Base-by-base conservation (phyloP, 2,329 filamentous ascomycete species). In the Allantophomopsis lycopodina region DNA sequence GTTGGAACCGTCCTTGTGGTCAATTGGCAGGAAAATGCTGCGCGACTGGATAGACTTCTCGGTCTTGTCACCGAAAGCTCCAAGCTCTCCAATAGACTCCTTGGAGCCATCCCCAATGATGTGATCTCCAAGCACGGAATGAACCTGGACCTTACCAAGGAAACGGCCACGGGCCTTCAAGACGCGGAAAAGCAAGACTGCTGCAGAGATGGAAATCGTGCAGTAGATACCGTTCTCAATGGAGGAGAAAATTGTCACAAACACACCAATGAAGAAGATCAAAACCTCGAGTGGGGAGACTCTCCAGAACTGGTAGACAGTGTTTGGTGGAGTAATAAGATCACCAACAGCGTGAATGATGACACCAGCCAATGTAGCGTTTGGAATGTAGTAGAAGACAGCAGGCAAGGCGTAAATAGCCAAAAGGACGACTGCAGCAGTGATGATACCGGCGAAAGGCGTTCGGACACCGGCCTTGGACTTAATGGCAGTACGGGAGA, bases 291-390 rank as follows among this genome's bases (percentile, higher is more conserved):
- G 56, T 0, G 91, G 91, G 0, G 86, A 91, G 5, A 94, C 84
- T 33, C 79, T 75, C 89, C 89, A 98, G 64, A 96, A 98, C 52
- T 91, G 83, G 59, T 94, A 94, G 11, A 96, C 72, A 0, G 83
- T 88, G 56, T 94, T 87, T 4, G 89, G 89, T 0, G 86, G 79
- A 0, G 88, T 94, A 56, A 96, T 84, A 40, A 98, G 64, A 56
- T 96, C 89, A 42, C 84, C 83, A 2, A 96, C 89, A 2, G 91
- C 91, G 57, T 96, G 89, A 46, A 96, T 94, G 48, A 96, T 95
- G 54, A 96, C 85, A 18, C 79, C 91, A 1, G 88, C 71, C 2
- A 96, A 72, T 3, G 79, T 71, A 5, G 88, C 76, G 44, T 71
- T 83, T 0, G 89, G 86, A 43, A 96, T 95, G 60, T 91, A 96